Conservation (phyloP, 2,329 filamentous ascomycete species). For the Ceratocystis eucalypticola region DNA sequence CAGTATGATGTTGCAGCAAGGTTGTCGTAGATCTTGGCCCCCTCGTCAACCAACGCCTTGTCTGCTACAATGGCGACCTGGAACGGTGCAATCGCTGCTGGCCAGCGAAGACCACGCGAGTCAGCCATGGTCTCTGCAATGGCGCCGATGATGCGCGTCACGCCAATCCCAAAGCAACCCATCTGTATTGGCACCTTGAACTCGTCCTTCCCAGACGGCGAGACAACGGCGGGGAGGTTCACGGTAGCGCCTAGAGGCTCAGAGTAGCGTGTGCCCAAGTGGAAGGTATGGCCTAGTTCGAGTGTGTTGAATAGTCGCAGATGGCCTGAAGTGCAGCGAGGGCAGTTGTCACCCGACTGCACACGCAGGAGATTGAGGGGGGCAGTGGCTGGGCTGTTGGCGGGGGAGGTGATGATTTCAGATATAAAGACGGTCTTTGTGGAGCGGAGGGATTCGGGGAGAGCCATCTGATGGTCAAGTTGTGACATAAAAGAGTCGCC, state of each 20-base stretch:
- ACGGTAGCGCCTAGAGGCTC: constrained; percentile 56
- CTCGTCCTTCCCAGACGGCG: constrained; percentile 15
- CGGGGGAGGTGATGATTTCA: neutral
- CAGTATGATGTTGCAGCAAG: constrained; percentile 28
- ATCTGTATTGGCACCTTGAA: constrained; percentile 55
- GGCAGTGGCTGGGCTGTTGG: neutral
- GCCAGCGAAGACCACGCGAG: constrained; percentile 70
- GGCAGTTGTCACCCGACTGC: constrained; percentile 56
- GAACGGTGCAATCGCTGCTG: constrained; percentile 71
- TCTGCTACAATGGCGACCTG: constrained; percentile 54
- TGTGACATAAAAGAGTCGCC: constrained; percentile 4
- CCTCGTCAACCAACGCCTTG: constrained; percentile 34
- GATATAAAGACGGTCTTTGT: neutral
- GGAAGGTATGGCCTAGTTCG: constrained; percentile 90
- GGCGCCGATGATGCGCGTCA: constrained; percentile 80
- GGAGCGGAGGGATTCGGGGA: neutral
- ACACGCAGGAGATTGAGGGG: constrained; percentile 50
- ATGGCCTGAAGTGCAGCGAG: constrained; percentile 49
- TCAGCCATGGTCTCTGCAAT: constrained; percentile 66
- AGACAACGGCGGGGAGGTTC: constrained; percentile 24
- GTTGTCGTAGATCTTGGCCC: constrained; percentile 48
- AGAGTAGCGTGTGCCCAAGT: constrained; percentile 81
- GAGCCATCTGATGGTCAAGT: neutral
- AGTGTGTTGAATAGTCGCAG: constrained; percentile 60
- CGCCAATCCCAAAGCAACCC: constrained; percentile 92